Evolutionary conservation across 2,329 filamentous ascomycete species (phyloP).

Genomic region (Penicillium sp.): DNA sequence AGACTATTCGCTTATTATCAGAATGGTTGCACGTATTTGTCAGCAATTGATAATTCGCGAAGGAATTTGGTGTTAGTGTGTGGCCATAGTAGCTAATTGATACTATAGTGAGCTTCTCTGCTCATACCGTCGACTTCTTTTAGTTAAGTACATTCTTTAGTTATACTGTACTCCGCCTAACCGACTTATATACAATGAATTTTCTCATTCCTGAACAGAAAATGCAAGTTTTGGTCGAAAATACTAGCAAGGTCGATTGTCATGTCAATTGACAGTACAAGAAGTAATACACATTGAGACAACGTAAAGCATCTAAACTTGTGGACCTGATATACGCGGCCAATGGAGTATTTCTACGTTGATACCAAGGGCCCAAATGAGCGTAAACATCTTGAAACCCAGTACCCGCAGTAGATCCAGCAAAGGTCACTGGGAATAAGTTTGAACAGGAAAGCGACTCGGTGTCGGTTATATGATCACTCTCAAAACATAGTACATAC

Average conservation of each 20-base stretch:
- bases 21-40: background rate
- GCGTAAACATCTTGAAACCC: background rate
- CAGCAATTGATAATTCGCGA: too few relatives aligned
- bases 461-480: slow-evolving; percentile 22
- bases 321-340: too few relatives aligned
- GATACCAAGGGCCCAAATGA: background rate
- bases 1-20: background rate
- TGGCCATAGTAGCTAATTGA: background rate
- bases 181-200: too few relatives aligned
- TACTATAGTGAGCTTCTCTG: background rate
- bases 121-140: background rate
- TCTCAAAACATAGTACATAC: slow-evolving; percentile 28
- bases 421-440: background rate
- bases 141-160: background rate
- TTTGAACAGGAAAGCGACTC: slow-evolving; percentile 19
- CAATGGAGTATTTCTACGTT: background rate
- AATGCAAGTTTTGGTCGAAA: too few relatives aligned
- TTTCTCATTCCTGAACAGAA: too few relatives aligned
- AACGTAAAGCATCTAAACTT: too few relatives aligned
- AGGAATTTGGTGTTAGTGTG: too few relatives aligned
- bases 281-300: too few relatives aligned
- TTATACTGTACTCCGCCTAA: too few relatives aligned
- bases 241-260: too few relatives aligned
- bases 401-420: too few relatives aligned
- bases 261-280: too few relatives aligned